A percentile compares a stretch with the other conserved stretches of the same genome.
These are phyloP conservation scores for Ophiocordyceps polyrhachis-furcata DNA, from an alignment of 2,329 filamentous ascomycete species.

Conservation along the genomic window DNA sequence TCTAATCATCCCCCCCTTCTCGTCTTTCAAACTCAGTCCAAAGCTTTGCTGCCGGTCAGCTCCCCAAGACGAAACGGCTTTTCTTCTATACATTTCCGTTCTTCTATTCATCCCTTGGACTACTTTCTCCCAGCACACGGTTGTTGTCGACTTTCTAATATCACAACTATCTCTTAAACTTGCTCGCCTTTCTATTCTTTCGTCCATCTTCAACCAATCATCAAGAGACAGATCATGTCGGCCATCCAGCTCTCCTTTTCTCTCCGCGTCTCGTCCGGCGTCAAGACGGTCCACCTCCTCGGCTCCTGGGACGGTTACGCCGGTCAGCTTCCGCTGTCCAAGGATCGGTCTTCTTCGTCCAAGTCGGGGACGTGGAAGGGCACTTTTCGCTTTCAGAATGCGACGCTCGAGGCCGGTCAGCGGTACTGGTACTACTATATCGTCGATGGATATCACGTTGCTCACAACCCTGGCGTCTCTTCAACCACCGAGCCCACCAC, in stretches of 20 bases:
- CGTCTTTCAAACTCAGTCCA: constrained; percentile 4
- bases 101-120: too few relatives aligned
- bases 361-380: constrained; percentile 90
- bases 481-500: constrained; percentile 92
- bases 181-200: constrained; percentile 21
- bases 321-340: constrained; percentile 84
- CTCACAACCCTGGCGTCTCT: constrained; percentile 80
- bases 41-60: constrained; percentile 2
- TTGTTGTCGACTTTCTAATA: constrained; percentile 18
- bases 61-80: constrained; percentile 6
- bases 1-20: constrained; percentile 12
- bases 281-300: constrained; percentile 94
- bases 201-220: too few relatives aligned
- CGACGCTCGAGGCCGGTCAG: constrained; percentile 69
- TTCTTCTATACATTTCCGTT: constrained; percentile 11
- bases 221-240: too few relatives aligned
- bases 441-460: constrained; percentile 96
- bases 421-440: constrained; percentile 99
- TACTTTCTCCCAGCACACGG: too few relatives aligned
- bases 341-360: constrained; percentile 60
- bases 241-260: constrained; percentile 87
- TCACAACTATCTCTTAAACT: constrained; percentile 20
- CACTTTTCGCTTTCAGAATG: constrained; percentile 85
- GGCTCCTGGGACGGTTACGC: constrained; percentile 97
- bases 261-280: constrained; percentile 85